Evolutionary conservation across 2,329 filamentous ascomycete genomes (phyloP), one percentile per base, ranked within the genome.

Genomic region (Sclerotinia spermophila): DNA sequence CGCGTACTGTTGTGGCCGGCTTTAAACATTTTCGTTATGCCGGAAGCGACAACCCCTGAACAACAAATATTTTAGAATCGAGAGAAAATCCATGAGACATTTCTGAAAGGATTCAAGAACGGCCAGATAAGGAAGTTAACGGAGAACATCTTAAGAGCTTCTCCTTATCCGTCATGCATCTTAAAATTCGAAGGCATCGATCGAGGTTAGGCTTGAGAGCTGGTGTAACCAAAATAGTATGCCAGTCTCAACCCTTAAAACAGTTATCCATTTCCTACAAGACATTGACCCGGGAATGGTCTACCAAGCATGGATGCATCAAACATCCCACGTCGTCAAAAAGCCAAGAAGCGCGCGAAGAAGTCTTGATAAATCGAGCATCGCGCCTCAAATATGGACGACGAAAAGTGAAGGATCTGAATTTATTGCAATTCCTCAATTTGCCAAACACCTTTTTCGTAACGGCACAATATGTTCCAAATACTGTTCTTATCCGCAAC

Each of bases 41-140:
- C 60, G 27, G 42, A 62, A 62, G 42, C 60, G 27, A 62, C 1
- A 35, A 35, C 60, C 60, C 60, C 60, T 48, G 60, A 62, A 62
- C 8, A n/a, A 1, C 42, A 17, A 62, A 24, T 17, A 17, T 3
- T 17, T 3, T 27, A 17, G 13, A 24, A 7, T 24, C n/a, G 60
- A 17, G 21, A 11, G n/a, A 35, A 24, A 27, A 6, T 38, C 13
- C 2, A 27, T 59, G 0, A n/a, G n/a, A n/a, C n/a, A n/a, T n/a
- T n/a, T n/a, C n/a, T n/a, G n/a, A n/a, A n/a, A n/a, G n/a, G n/a
- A n/a, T n/a, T n/a, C n/a, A n/a, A n/a, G n/a, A n/a, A n/a, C n/a
- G n/a, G n/a, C n/a, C n/a, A n/a, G n/a, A n/a, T n/a, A n/a, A n/a
- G n/a, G n/a, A n/a, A n/a, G n/a, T n/a, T n/a, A n/a, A n/a, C n/a